Conservation (phyloP, 805 yeast species). For the Myxozyma vanderwaltii region DNA sequence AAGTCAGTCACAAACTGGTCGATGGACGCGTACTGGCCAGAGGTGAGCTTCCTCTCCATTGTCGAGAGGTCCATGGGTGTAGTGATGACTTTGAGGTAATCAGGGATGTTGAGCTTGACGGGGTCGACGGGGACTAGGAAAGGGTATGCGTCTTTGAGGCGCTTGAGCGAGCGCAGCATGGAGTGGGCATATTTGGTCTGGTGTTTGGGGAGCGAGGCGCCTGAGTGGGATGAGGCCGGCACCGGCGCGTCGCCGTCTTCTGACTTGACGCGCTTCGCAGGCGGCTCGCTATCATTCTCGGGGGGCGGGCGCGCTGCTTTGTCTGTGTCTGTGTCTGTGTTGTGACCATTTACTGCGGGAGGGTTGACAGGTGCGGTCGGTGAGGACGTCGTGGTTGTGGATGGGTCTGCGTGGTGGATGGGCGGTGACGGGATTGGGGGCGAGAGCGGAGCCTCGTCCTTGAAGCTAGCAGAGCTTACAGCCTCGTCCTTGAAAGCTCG, state of each 20-base stretch:
- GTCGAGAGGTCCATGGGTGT: conserved; percentile 94
- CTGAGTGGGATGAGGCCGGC: not conserved
- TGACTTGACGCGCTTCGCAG: conserved; percentile 27
- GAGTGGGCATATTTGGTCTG: conserved; percentile 79
- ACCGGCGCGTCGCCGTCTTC: conserved; percentile 9
- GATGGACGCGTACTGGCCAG: conserved; percentile 70
- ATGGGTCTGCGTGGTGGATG: conserved; percentile 22
- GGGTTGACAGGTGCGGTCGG: too few relatives aligned
- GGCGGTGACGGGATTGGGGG: conserved; percentile 35
- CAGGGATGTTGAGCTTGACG: conserved; percentile 83
- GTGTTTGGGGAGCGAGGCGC: conserved; percentile 51
- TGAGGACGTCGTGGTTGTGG: too few relatives aligned
- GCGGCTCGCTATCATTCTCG: conserved; percentile 22
- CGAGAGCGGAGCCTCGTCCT: conserved; percentile 30
- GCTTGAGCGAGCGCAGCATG: conserved; percentile 79
- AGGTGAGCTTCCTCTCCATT: conserved; percentile 75
- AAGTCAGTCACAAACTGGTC: conserved; percentile 68
- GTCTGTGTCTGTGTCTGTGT: not conserved
- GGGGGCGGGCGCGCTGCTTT: conserved; percentile 13
- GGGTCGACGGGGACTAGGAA: conserved; percentile 89
- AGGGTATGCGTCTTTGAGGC: conserved; percentile 90
- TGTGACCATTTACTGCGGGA: too few relatives aligned
- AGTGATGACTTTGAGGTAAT: conserved; percentile 77
- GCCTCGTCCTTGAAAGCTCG: conserved; percentile 9
- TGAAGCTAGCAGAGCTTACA: conserved; percentile 4